These are phyloP conservation scores for Carpinus fangiana DNA, from an alignment of 306 rosid species.

Conservation along the genomic window DNA sequence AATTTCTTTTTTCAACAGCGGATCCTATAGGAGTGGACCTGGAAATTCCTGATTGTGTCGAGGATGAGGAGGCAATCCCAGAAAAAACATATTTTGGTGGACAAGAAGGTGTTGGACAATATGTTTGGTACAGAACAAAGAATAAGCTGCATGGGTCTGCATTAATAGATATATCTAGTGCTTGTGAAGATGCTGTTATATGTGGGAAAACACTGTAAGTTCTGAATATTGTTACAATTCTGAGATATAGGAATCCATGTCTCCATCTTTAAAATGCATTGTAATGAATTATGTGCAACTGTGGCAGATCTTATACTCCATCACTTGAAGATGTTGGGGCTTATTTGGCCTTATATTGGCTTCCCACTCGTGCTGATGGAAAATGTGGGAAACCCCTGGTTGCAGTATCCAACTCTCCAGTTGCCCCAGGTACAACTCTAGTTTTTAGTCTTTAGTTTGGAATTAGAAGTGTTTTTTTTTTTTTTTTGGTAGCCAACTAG, in stretches of 20 bases:
- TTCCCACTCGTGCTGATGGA: constrained; percentile 79
- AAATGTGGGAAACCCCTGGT: constrained; percentile 73
- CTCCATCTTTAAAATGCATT: constrained; percentile 22
- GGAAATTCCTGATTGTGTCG: constrained; percentile 68
- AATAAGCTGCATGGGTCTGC: constrained; percentile 69
- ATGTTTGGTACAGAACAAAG: constrained; percentile 68
- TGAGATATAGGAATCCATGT: constrained; percentile 21
- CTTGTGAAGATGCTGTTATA: constrained; percentile 50
- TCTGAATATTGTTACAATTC: constrained; percentile 25
- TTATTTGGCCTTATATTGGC: constrained; percentile 83
- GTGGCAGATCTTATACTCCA: constrained; percentile 70
- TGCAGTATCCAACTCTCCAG: constrained; percentile 62
- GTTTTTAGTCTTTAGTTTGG: constrained; percentile 7
- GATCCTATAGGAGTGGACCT: constrained; percentile 84
- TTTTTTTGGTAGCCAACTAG: background rate
- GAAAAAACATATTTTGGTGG: constrained; percentile 80
- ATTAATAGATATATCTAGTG: constrained; percentile 52
- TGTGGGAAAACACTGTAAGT: constrained; percentile 75
- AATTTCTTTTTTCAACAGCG: constrained; percentile 40
- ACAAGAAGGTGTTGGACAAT: constrained; percentile 84
- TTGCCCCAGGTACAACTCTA: constrained; percentile 67
- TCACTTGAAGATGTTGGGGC: constrained; percentile 77
- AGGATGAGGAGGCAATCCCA: constrained; percentile 57
- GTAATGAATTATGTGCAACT: constrained; percentile 17
- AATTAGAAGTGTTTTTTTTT: constrained; percentile 7